These are phyloP conservation scores for Micractinium conductrix DNA, from an alignment of 139 green algal species.

Conservation along the genomic window DNA sequence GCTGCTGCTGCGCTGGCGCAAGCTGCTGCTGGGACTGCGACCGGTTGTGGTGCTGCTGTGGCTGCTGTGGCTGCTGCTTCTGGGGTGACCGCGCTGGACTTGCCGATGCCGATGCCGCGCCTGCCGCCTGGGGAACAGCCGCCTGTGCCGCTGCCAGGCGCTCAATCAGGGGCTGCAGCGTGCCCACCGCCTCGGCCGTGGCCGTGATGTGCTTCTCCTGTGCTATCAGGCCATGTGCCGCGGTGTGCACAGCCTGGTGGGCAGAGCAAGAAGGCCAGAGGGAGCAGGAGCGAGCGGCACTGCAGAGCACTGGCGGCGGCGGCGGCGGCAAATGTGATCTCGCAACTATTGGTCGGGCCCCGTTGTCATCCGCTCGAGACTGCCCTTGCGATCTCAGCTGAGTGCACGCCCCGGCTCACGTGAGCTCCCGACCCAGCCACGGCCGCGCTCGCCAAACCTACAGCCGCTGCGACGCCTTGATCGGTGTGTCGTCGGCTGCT, in stretches of 20 bases:
- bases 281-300: neutral
- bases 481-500: too few species aligned
- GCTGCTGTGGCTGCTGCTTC: neutral
- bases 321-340: too few species aligned
- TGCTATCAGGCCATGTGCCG: neutral
- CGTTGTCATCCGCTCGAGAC: too few species aligned
- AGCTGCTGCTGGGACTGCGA: too few species aligned
- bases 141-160: neutral
- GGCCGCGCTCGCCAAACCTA: neutral
- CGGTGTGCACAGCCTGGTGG: constrained; percentile 24
- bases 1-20: neutral
- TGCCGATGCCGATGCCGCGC: too few species aligned
- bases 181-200: neutral
- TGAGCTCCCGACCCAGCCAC: constrained; percentile 1
- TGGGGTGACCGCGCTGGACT: too few species aligned
- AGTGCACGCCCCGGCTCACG: neutral
- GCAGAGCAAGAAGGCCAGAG: neutral
- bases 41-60: neutral
- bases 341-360: too few species aligned
- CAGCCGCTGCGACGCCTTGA: neutral
- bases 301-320: neutral
- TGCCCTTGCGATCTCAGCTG: too few species aligned
- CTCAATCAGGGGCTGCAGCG: neutral
- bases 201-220: neutral
- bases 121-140: neutral